phyloP scores from a whole-genome alignment of 1,139 yeast genomes.

The Hansenula lynferdii region DNA sequence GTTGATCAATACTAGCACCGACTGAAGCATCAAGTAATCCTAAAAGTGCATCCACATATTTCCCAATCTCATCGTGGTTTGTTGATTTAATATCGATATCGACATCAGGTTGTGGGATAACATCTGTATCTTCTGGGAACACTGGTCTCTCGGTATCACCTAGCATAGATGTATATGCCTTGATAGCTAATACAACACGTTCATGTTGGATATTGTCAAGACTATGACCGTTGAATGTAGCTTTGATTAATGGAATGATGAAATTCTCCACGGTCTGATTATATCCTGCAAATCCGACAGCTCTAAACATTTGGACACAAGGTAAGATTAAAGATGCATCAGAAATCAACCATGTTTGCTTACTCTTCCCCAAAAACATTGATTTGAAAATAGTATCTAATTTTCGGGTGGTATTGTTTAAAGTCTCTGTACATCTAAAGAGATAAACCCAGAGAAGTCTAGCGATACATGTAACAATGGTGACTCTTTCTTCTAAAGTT shows the following conservation, averaged over 20 bases:
- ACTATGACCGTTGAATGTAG: conserved; percentile 47
- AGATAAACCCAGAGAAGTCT: conserved; percentile 86
- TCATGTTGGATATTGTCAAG: conserved; percentile 69
- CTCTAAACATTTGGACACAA: conserved; percentile 64
- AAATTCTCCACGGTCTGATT: conserved; percentile 78
- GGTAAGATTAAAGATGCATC: conserved; percentile 62
- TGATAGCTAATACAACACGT: conserved; percentile 61
- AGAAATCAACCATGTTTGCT: conserved; percentile 66
- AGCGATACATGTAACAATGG: conserved; percentile 61
- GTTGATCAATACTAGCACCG: conserved; percentile 35
- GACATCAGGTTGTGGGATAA: conserved; percentile 30
- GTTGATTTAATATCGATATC: conserved; percentile 35
- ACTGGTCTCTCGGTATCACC: conserved; percentile 64
- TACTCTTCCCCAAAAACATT: conserved; percentile 52
- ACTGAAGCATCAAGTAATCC: conserved; percentile 55
- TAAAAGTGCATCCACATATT: conserved; percentile 54
- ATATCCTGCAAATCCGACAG: conserved; percentile 74
- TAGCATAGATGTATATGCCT: conserved; percentile 65
- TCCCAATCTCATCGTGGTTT: conserved; percentile 73
- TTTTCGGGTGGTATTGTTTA: conserved; percentile 78
- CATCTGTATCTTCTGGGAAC: conserved; percentile 64
- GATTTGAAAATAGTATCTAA: conserved; percentile 53
- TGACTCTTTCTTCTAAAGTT: conserved; percentile 52
- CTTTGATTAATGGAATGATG: conserved; percentile 52
- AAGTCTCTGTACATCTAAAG: conserved; percentile 80